Conservation (phyloP, 495 filamentous ascomycete genomes). For the Filosporella fistucella region DNA sequence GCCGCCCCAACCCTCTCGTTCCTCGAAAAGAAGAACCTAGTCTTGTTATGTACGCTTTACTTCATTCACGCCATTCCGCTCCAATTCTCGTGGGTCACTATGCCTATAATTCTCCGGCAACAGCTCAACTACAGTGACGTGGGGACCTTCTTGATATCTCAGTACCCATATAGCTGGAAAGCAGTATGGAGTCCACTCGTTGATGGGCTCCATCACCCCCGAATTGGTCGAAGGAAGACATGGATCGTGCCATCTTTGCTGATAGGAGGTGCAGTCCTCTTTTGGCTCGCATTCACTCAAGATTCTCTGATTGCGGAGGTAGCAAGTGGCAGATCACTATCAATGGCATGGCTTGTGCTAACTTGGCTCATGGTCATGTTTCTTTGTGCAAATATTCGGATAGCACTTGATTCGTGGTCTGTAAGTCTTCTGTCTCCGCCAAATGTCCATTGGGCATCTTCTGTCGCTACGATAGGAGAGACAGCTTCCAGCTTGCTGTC, state of each 20-base stretch:
- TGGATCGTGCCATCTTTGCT: slow-evolving; percentile 6
- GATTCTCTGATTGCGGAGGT: slow-evolving; percentile 2
- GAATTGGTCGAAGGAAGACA: slow-evolving; percentile 7
- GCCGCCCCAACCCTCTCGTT: slow-evolving; percentile 1
- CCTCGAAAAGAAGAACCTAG: slow-evolving; percentile 7
- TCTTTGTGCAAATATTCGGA: slow-evolving; percentile 8
- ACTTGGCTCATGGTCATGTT: slow-evolving; percentile 5
- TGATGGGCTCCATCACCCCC: slow-evolving; percentile 4
- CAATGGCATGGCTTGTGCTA: slow-evolving; percentile 7
- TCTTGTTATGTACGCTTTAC: slow-evolving; percentile 1
- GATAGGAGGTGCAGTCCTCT: slow-evolving; percentile 2
- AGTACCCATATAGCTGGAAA: slow-evolving; percentile 8
- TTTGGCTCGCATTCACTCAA: slow-evolving; percentile 6
- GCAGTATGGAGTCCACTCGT: slow-evolving; percentile 9
- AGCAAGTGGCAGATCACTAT: slow-evolving; percentile 1
- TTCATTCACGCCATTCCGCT: slow-evolving; percentile 5
- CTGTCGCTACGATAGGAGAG: slow-evolving; percentile 2
- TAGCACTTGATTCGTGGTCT: slow-evolving; percentile 7
- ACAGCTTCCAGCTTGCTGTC: slow-evolving; percentile 3
- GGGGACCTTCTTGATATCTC: slow-evolving; percentile 7
- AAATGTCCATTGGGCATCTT: neutral
- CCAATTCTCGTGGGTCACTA: slow-evolving; percentile 6
- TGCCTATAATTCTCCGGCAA: slow-evolving; percentile 8
- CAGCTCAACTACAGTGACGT: slow-evolving; percentile 5
- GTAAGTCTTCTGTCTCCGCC: slow-evolving; percentile 5